Evolutionary conservation across 768 basidiomycete species (phyloP).

Genomic region (Rhodotorula graminis): DNA sequence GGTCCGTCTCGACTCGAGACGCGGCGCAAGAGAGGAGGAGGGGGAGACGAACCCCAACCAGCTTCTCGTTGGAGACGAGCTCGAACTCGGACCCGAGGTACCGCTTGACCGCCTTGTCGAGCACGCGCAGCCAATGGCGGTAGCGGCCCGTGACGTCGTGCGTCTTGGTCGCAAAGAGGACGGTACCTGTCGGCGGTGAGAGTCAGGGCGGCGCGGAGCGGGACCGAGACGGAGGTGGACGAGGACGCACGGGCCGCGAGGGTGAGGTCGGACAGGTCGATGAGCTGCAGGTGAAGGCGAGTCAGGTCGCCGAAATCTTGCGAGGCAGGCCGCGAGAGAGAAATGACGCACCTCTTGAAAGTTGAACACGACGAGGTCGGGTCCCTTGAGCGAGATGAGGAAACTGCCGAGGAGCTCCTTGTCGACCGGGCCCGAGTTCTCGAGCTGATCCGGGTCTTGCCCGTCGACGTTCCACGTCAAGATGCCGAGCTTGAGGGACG

Average conservation of each 20-base stretch:
- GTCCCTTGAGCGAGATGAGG: constrained; percentile 57
- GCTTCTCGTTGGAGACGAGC: constrained; percentile 73
- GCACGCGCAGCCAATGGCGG: constrained; percentile 76
- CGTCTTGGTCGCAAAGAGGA: constrained; percentile 71
- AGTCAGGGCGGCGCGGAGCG: too few relatives aligned
- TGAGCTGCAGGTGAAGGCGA: constrained; percentile 41
- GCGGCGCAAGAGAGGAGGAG: accelerated
- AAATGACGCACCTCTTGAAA: constrained; percentile 82
- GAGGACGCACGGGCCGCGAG: constrained; percentile 64
- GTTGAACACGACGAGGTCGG: constrained; percentile 87
- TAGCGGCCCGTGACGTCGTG: constrained; percentile 85
- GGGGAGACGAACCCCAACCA: constrained; percentile 61
- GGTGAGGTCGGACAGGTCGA: constrained; percentile 83
- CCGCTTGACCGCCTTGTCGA: constrained; percentile 63
- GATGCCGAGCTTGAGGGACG: constrained; percentile 68
- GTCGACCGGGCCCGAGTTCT: constrained; percentile 55
- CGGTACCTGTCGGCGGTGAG: constrained; percentile 56
- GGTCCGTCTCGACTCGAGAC: not conserved
- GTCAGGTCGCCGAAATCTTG: too few relatives aligned
- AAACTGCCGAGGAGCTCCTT: constrained; percentile 31
- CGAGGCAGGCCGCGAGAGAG: too few relatives aligned
- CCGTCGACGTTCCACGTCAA: constrained; percentile 84
- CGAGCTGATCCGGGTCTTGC: constrained; percentile 67
- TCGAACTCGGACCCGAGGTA: constrained; percentile 71
- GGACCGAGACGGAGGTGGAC: too few relatives aligned